Base-by-base conservation (phyloP, 305 asterid species). In the Petunia hybrid region DNA sequence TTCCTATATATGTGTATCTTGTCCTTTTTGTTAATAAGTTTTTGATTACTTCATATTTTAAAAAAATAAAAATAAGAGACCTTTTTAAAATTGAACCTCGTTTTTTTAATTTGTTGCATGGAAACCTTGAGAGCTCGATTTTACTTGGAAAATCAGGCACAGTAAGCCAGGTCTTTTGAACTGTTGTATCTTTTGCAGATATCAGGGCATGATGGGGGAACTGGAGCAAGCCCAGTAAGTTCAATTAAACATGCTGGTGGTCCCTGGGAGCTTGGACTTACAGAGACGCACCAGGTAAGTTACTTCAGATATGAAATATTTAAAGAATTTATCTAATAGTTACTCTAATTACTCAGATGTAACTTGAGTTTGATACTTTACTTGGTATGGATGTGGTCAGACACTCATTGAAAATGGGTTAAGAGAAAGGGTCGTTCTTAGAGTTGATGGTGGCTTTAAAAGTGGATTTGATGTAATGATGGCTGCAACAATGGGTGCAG, bases 211-310 rank as follows among this genome's bases (percentile, higher is more conserved):
- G 99, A 96, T 81, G 98, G 99, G 60, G 99, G 99, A 78, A 96
- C 98, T 76, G 99, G 99, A 80, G 99, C 99, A 70, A 96, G 99
- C 85, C 99, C 99, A 14, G 92, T 96, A 75, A 96, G 99, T 89
- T 96, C 99, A 80, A 96, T 96, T 87, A 96, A 96, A 88, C 99
- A 96, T 88, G 99, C 99, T 81, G 99, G 99, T 91, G 98, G 99
- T 87, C 99, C 99, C 73, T 96, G 99, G 99, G 98, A 96, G 85
- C 98, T 96, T 83, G 99, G 99, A 85, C 92, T 96, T 71, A 93
- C 99, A 8, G 99, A 96, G 91, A 90, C 99, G 2, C 93, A 96
- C 84, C 98, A 96, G 99, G 99, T 96, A 85, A 82, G 57, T 74
- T 51, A 74, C 38, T 36, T 63, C 55, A 74, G 5, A 53, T 59